Base-by-base conservation (phyloP, 1,284 basidiomycete species). In the Ganoderma lucidum region DNA sequence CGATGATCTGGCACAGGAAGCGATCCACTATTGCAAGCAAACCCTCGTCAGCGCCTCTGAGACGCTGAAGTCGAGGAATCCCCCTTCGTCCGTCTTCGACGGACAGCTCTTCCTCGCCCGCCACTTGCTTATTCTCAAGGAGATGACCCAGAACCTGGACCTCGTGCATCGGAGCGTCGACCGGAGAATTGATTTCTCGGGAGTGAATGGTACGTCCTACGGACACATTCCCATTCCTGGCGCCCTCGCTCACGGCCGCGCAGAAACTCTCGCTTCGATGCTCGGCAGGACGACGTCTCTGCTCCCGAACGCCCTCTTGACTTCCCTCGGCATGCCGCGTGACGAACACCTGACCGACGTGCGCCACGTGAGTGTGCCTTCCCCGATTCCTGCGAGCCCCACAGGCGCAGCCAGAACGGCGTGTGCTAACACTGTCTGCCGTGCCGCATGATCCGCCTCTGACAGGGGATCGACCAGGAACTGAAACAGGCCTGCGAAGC, bases 1-100 rank as follows among this genome's bases (percentile, higher is more conserved):
- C 73, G 93, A 95, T 76, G 96, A 98, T 77, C 93, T 98, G 59
- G 95, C 96, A 0, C 94, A 96, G 79, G 96, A 98, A 81, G 94
- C 96, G 0, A 87, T 97, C 42, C 85, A 87, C 17, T 83, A 96
- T 3, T 97, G 96, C 78, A 89, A 92, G 51, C 85, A 90, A 70
- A 96, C 95, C 0, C 86, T 98, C 8, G 82, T 92, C 28, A 80
- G 86, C 5, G 95, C 93, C 0, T 85, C 94, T 0, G 87, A 92
- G 28, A 82, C 86, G 53, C 84, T 97, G 39, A 83, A 86, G 30
- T 80, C 85, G 8, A 87, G 86, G 45, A 84, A 81, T 39, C 79
- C 81, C 41, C 81, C 83, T 17, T 79, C 82, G 30, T 85, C 85
- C 45, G 78, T 76, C 6, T 81, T 93, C 10, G 95, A 97, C 74